Conservation (phyloP, 768 basidiomycete species). For the Coprinellus aureogranulatus region DNA sequence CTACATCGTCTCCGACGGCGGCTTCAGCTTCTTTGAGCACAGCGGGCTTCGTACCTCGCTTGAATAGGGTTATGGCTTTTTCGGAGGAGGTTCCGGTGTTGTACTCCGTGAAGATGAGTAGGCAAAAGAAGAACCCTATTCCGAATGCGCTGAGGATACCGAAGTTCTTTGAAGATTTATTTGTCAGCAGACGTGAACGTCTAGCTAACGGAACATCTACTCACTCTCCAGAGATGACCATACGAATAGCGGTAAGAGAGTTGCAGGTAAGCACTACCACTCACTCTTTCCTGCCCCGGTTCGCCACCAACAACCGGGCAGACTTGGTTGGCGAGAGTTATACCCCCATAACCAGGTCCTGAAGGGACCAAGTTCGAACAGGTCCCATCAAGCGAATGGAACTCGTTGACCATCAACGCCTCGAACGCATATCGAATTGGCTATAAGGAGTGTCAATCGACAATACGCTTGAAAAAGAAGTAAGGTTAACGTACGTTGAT, state of each 20-base stretch:
- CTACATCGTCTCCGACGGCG: slow-evolving; percentile 29
- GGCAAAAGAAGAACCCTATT: slow-evolving; percentile 51
- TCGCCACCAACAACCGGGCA: slow-evolving; percentile 70
- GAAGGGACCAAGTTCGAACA: slow-evolving; percentile 60
- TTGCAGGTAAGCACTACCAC: slow-evolving; percentile 52
- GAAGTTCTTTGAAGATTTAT: no score
- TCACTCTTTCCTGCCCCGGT: slow-evolving; percentile 57
- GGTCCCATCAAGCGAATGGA: slow-evolving; percentile 62
- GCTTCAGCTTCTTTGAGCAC: slow-evolving; percentile 29
- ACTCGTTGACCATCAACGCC: slow-evolving; percentile 76
- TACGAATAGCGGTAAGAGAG: slow-evolving; percentile 49
- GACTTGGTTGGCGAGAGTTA: slow-evolving; percentile 64
- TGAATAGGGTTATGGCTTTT: slow-evolving; percentile 57
- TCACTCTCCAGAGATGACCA: slow-evolving; percentile 42
- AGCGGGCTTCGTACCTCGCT: slow-evolving; percentile 46
- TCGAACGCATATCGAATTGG: slow-evolving; percentile 75
- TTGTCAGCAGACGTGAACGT: no score
- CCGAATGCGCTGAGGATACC: slow-evolving; percentile 73
- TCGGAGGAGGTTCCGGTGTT: slow-evolving; percentile 38
- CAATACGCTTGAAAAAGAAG: background rate
- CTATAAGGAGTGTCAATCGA: slow-evolving; percentile 25
- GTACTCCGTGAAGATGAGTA: slow-evolving; percentile 60
- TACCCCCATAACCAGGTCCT: slow-evolving; percentile 59
- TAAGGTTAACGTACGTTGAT: slow-evolving; percentile 34
- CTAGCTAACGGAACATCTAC: no score